Evolutionary conservation across 2,329 filamentous ascomycete genomes (phyloP).

Genomic region (Fusarium hostae): DNA sequence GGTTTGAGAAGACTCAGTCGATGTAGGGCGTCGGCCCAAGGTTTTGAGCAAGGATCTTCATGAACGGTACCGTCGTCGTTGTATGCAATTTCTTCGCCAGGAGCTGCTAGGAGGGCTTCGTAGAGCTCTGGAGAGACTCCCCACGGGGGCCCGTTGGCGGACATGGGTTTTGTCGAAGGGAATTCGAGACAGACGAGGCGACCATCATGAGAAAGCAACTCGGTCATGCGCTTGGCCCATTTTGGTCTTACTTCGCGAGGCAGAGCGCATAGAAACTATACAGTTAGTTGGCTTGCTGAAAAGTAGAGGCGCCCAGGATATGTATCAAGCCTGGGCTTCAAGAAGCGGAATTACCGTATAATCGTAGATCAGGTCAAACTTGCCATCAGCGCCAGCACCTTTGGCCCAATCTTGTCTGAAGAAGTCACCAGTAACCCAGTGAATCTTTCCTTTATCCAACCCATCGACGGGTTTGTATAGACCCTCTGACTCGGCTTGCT

Average conservation of each 20-base stretch:
- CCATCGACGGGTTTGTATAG: constrained; percentile 56
- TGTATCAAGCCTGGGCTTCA: neutral
- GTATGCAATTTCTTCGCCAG: constrained; percentile 75
- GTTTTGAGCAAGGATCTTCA: constrained; percentile 54
- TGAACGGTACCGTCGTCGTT: constrained; percentile 57
- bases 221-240: constrained; percentile 65
- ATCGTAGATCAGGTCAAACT: constrained; percentile 75
- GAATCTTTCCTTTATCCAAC: constrained; percentile 60
- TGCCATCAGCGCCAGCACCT: constrained; percentile 54
- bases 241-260: constrained; percentile 61
- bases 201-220: constrained; percentile 61
- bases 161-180: constrained; percentile 76
- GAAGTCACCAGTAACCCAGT: constrained; percentile 73
- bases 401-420: constrained; percentile 69
- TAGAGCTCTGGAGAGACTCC: constrained; percentile 76
- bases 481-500: constrained; percentile 52
- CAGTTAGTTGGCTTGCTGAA: constrained; percentile 24
- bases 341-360: constrained; percentile 62
- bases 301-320: neutral
- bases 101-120: constrained; percentile 74
- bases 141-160: constrained; percentile 77
- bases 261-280: constrained; percentile 71
- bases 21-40: constrained; percentile 51
- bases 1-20: constrained; percentile 63
- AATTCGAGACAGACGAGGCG: constrained; percentile 78